Conservation (phyloP, 2,329 filamentous ascomycete species). For the Talaromyces rugulosus region DNA sequence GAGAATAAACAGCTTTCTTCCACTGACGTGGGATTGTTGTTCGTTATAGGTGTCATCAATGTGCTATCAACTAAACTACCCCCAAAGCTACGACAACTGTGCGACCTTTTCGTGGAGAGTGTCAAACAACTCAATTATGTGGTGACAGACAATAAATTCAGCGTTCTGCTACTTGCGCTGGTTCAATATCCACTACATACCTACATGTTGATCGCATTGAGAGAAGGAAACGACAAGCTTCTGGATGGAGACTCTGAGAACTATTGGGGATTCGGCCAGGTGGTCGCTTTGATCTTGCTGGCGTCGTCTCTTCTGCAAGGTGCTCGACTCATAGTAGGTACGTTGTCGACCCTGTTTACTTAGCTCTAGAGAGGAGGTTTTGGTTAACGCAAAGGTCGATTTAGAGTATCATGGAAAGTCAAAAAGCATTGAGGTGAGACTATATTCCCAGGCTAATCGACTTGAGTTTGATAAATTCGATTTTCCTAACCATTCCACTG, state of each 20-base stretch:
- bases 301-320: constrained; percentile 3
- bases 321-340: not conserved
- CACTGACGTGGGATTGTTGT: too few relatives aligned
- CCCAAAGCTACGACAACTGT: not conserved
- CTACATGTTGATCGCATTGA: not conserved
- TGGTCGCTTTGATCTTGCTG: not conserved
- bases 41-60: not conserved
- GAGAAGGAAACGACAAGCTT: not conserved
- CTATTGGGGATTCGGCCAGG: constrained; percentile 3
- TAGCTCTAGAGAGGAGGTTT: not conserved
- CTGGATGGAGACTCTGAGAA: constrained; percentile 5
- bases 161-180: not conserved
- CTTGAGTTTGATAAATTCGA: not conserved
- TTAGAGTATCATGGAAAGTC: not conserved
- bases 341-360: not conserved
- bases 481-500: not conserved
- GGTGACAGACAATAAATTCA: not conserved
- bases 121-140: not conserved
- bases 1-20: not conserved
- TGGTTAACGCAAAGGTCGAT: not conserved
- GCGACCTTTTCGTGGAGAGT: not conserved
- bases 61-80: not conserved
- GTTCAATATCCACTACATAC: constrained; percentile 4
- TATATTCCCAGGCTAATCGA: not conserved
- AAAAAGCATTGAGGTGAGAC: not conserved